These are phyloP conservation scores for Zygnema cylindricum DNA, from an alignment of 139 green algal species.

Conservation along the genomic window DNA sequence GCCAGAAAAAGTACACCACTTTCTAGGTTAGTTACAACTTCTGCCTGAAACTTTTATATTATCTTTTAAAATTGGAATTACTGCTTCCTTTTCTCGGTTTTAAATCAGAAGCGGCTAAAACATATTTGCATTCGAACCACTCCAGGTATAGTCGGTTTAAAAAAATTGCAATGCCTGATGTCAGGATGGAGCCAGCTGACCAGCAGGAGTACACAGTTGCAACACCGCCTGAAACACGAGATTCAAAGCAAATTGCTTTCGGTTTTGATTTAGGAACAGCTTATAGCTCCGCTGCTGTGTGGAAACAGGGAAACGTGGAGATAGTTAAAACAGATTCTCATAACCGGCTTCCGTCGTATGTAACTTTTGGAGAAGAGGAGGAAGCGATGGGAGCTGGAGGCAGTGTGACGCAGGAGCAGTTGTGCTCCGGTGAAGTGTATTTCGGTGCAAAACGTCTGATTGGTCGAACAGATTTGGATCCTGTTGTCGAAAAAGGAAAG, in stretches of 20 bases:
- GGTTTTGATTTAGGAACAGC: constrained; percentile 7
- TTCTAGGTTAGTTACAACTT: too few relatives aligned
- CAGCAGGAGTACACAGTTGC: too few relatives aligned
- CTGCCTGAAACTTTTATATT: too few relatives aligned
- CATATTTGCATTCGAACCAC: too few relatives aligned
- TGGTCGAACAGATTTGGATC: constrained; percentile 85
- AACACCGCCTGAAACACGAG: not conserved
- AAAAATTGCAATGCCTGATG: too few relatives aligned
- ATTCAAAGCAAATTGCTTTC: not conserved
- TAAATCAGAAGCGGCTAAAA: too few relatives aligned
- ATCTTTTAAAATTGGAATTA: too few relatives aligned
- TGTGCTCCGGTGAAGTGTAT: constrained; percentile 53
- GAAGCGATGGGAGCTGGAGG: not conserved
- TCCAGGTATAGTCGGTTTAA: too few relatives aligned
- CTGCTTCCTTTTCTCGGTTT: too few relatives aligned
- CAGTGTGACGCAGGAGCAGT: not conserved
- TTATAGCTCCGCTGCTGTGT: not conserved
- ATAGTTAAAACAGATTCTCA: not conserved
- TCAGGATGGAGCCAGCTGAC: too few relatives aligned
- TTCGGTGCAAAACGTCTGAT: constrained; percentile 98
- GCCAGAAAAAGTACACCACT: too few relatives aligned
- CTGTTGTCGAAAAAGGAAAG: constrained; percentile 85
- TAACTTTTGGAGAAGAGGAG: not conserved
- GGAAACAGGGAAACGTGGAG: not conserved
- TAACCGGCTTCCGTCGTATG: not conserved